A percentile compares a stretch with the other conserved stretches of the same genome.
Conservation (phyloP, 2,329 filamentous ascomycete genomes). For the Alternaria burnsii region DNA sequence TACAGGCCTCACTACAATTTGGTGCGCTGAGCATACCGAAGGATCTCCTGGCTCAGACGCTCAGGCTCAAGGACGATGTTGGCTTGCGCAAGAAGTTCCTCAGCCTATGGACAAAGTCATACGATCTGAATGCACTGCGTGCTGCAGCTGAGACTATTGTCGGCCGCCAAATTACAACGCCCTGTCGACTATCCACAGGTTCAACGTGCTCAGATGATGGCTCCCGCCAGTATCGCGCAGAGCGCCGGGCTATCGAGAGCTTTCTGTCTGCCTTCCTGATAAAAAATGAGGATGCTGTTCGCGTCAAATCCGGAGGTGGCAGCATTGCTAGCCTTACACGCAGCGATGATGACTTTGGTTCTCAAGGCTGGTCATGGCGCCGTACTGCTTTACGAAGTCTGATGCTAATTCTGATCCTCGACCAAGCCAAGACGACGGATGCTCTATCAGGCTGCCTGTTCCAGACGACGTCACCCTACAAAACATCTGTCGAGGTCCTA, state of each 20-base stretch:
- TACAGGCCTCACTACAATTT: slow-evolving; percentile 67
- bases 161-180: slow-evolving; percentile 60
- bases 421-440: slow-evolving; percentile 59
- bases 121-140: slow-evolving; percentile 61
- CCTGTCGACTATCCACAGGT: slow-evolving; percentile 48
- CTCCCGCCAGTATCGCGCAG: slow-evolving; percentile 44
- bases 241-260: slow-evolving; percentile 57
- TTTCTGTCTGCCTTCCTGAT: slow-evolving; percentile 68
- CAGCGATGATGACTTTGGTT: slow-evolving; percentile 53
- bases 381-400: slow-evolving; percentile 66
- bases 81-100: slow-evolving; percentile 66
- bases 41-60: slow-evolving; percentile 56
- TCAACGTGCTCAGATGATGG: slow-evolving; percentile 48
- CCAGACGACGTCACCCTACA: slow-evolving; percentile 60
- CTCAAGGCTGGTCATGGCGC: slow-evolving; percentile 60
- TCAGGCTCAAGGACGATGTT: slow-evolving; percentile 63
- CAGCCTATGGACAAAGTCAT: slow-evolving; percentile 66
- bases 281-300: slow-evolving; percentile 64
- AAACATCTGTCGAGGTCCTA: slow-evolving; percentile 64
- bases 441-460: slow-evolving; percentile 59
- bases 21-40: slow-evolving; percentile 66
- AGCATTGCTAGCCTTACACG: slow-evolving; percentile 52
- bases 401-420: slow-evolving; percentile 68
- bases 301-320: slow-evolving; percentile 48
- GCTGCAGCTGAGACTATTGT: slow-evolving; percentile 66